phyloP scores from a whole-genome alignment of 441 rosid species.

The Pelargonium fulgidum region DNA sequence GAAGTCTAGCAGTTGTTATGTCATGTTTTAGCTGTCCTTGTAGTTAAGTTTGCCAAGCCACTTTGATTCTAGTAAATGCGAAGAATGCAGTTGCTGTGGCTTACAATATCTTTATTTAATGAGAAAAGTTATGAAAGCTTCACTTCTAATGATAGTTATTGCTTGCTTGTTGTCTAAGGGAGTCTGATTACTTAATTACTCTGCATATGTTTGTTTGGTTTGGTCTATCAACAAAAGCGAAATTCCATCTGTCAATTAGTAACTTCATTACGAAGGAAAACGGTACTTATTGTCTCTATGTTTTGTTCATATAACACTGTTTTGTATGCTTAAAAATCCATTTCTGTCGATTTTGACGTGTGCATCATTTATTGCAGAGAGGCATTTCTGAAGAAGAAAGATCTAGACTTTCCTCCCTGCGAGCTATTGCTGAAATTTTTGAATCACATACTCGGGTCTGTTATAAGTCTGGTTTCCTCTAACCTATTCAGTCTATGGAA shows the following conservation, averaged over 20 bases:
- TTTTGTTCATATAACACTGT: not conserved
- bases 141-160: not conserved
- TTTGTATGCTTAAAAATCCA: not conserved
- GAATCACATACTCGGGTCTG: not conserved
- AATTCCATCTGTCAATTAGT: not conserved
- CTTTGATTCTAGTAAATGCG: not conserved
- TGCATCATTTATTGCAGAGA: slow-evolving; percentile 16
- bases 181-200: not conserved
- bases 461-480: slow-evolving; percentile 13
- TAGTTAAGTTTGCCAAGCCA: not conserved
- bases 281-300: not conserved
- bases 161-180: not conserved
- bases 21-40: not conserved
- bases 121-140: not conserved
- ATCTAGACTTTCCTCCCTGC: not conserved
- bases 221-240: not conserved
- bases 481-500: slow-evolving; percentile 37
- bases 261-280: not conserved
- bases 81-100: not conserved
- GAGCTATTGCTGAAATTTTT: not conserved
- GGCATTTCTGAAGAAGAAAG: slow-evolving; percentile 16
- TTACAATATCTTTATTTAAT: not conserved
- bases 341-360: slow-evolving; percentile 13
- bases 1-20: not conserved
- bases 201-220: not conserved